Evolutionary conservation across 2,329 filamentous ascomycete genomes (phyloP).

Genomic region (Epichloe aotearoae): DNA sequence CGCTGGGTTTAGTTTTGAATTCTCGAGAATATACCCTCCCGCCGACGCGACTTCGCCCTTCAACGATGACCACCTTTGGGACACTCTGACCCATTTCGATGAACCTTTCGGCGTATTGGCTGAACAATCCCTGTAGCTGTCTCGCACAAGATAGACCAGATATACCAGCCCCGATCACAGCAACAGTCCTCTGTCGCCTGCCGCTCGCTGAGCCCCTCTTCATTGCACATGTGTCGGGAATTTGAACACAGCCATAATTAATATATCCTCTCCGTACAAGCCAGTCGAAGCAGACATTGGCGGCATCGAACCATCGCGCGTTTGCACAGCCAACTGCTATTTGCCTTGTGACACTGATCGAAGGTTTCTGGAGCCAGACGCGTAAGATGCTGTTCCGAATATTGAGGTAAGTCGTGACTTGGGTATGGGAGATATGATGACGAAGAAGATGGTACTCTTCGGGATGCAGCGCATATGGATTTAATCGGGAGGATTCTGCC

Average conservation of each 20-base stretch:
- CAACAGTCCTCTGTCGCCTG: constrained; percentile 55
- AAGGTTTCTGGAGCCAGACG: constrained; percentile 77
- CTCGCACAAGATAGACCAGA: constrained; percentile 84
- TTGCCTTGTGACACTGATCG: constrained; percentile 65
- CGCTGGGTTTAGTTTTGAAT: constrained; percentile 43
- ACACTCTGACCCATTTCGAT: constrained; percentile 50
- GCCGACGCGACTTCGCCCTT: constrained; percentile 77
- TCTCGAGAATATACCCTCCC: constrained; percentile 82
- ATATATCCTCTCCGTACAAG: constrained; percentile 83
- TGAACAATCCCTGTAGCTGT: constrained; percentile 76
- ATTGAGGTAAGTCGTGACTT: constrained; percentile 92
- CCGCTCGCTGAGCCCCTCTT: constrained; percentile 22
- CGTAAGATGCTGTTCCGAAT: constrained; percentile 89
- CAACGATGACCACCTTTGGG: constrained; percentile 67
- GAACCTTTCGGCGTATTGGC: constrained; percentile 61
- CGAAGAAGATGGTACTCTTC: constrained; percentile 74
- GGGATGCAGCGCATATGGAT: constrained; percentile 75
- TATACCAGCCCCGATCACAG: constrained; percentile 88
- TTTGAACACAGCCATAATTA: constrained; percentile 83
- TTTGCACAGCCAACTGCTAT: constrained; percentile 89
- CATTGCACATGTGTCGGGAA: constrained; percentile 32
- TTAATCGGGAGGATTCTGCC: constrained; percentile 77
- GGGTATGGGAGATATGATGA: constrained; percentile 69
- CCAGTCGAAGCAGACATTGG: constrained; percentile 86
- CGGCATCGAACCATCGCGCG: constrained; percentile 75